A percentile compares a stretch with the other conserved stretches of the same genome.
Evolutionary conservation across 2,329 filamentous ascomycete species (phyloP).

Genomic region (Rachicladosporium sp.): DNA sequence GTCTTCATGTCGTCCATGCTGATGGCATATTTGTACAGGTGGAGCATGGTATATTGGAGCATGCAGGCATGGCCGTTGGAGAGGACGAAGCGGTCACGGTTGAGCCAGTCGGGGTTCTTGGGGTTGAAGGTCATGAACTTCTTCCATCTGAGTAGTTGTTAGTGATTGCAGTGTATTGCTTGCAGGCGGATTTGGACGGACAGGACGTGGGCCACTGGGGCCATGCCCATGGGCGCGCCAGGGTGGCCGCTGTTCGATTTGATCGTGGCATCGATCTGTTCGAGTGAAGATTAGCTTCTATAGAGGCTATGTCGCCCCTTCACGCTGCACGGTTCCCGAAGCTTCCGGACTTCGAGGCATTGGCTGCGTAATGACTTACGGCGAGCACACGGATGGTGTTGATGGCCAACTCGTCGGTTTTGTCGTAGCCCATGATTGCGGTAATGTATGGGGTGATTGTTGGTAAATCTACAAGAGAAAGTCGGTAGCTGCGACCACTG

Average conservation of each 20-base stretch:
- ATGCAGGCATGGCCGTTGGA: slow-evolving; percentile 99
- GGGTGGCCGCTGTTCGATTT: slow-evolving; percentile 96
- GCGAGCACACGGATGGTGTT: slow-evolving; percentile 96
- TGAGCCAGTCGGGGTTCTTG: slow-evolving; percentile 94
- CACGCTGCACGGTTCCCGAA: too few relatives aligned
- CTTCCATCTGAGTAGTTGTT: slow-evolving; percentile 49
- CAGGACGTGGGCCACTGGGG: slow-evolving; percentile 65
- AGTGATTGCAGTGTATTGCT: too few relatives aligned
- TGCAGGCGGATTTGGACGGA: too few relatives aligned
- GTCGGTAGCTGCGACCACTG: too few relatives aligned
- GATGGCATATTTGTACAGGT: slow-evolving; percentile 84
- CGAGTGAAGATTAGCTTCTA: too few relatives aligned
- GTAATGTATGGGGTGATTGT: not conserved
- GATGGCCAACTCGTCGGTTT: slow-evolving; percentile 81
- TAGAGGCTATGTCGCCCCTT: too few relatives aligned
- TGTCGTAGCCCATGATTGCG: slow-evolving; percentile 68
- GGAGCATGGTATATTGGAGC: slow-evolving; percentile 96
- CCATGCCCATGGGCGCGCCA: slow-evolving; percentile 96
- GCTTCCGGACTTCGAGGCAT: not conserved
- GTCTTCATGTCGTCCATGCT: slow-evolving; percentile 84
- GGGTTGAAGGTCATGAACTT: slow-evolving; percentile 99
- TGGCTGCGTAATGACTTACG: slow-evolving; percentile 47
- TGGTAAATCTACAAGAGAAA: too few relatives aligned
- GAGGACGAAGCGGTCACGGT: slow-evolving; percentile 96
- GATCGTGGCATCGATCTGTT: slow-evolving; percentile 90